A percentile compares a stretch with the other conserved stretches of the same genome.
These are phyloP conservation scores for Monilinia laxa DNA, from an alignment of 2,329 filamentous ascomycete genomes.

Conservation along the genomic window DNA sequence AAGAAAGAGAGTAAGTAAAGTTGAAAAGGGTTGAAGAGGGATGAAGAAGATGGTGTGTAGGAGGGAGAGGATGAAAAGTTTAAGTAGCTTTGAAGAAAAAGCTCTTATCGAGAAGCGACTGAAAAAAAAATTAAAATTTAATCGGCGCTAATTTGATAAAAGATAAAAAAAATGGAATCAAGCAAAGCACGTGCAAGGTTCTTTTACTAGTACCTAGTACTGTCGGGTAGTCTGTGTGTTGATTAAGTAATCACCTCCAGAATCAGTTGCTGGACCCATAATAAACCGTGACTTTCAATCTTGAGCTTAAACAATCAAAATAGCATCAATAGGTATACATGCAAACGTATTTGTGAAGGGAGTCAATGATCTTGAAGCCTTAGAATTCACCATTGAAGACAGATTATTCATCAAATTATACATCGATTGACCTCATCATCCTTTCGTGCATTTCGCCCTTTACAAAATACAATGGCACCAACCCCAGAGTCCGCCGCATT, in stretches of 20 bases:
- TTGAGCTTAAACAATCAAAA: slow-evolving; percentile 16
- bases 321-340: background rate
- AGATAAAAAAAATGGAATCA: slow-evolving; percentile 3
- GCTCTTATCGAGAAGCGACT: slow-evolving; percentile 34
- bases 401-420: background rate
- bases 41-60: slow-evolving; percentile 25
- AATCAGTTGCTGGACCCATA: background rate
- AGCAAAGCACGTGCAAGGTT: background rate
- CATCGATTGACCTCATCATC: slow-evolving; percentile 13
- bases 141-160: slow-evolving; percentile 18
- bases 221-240: too few species aligned
- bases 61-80: slow-evolving; percentile 28
- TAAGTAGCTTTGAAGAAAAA: slow-evolving; percentile 25
- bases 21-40: slow-evolving; percentile 22
- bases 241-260: too few species aligned
- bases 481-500: slow-evolving; percentile 81
- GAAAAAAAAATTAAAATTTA: too few species aligned
- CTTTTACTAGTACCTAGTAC: too few species aligned
- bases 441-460: background rate
- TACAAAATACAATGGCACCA: slow-evolving; percentile 56
- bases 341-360: background rate
- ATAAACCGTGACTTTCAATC: slow-evolving; percentile 24
- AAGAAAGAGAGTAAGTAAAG: slow-evolving; percentile 4
- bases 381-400: background rate
- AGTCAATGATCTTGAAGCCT: background rate